Evolutionary conservation across 768 basidiomycete genomes (phyloP).

Genomic region (Gelatoporia subvermispora): DNA sequence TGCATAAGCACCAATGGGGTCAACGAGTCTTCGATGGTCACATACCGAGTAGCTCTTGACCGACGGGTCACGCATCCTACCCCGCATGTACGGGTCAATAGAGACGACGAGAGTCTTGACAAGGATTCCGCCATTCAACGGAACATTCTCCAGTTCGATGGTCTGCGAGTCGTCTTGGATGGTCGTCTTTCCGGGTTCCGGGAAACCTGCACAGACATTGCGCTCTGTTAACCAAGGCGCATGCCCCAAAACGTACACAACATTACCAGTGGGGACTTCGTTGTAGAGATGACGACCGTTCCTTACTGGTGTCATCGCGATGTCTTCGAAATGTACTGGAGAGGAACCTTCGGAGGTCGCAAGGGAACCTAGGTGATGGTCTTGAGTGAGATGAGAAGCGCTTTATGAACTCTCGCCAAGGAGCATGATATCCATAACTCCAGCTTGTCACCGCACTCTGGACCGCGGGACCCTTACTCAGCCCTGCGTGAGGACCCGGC

Average conservation of each 20-base stretch:
- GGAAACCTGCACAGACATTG: constrained; percentile 18
- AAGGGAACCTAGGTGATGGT: no score
- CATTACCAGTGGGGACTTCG: constrained; percentile 23
- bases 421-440: no score
- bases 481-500: no score
- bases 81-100: constrained; percentile 17
- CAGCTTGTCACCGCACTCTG: no score
- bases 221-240: not conserved
- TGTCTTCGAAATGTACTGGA: no score
- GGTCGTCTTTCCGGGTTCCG: constrained; percentile 26
- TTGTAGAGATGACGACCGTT: constrained; percentile 26
- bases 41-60: constrained; percentile 13
- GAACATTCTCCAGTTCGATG: constrained; percentile 23
- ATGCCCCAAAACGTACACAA: not conserved
- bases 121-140: constrained; percentile 24
- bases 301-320: constrained; percentile 21
- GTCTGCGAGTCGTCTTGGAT: constrained; percentile 20
- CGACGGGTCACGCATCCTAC: constrained; percentile 12
- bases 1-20: not conserved
- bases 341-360: no score
- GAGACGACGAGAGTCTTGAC: constrained; percentile 22
- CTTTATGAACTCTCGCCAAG: no score
- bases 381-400: no score
- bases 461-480: no score
- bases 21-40: not conserved